Evolutionary conservation across 192 early-diverging fungal species (phyloP).

Genomic region (Entomortierella chlamydospora): DNA sequence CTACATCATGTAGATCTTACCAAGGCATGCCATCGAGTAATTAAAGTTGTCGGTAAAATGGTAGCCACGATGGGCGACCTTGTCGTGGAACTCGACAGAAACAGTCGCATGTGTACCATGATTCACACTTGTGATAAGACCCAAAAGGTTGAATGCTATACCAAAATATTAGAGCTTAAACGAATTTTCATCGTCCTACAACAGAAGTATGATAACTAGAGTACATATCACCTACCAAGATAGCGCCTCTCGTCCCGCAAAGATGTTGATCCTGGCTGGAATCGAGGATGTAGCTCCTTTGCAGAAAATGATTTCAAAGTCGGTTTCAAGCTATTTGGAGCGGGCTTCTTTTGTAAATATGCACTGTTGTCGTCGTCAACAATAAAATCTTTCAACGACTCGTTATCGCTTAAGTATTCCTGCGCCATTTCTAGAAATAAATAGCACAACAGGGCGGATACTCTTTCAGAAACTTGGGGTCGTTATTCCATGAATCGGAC

Average conservation of each 20-base stretch:
- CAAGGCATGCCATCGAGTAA: conserved; percentile 83
- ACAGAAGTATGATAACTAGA: neutral
- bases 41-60: conserved; percentile 86
- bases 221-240: conserved; percentile 48
- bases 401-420: conserved; percentile 57
- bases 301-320: neutral
- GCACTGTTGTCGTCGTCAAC: conserved; percentile 89
- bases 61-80: conserved; percentile 77
- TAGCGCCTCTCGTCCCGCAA: conserved; percentile 65
- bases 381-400: conserved; percentile 85
- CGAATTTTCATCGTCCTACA: neutral
- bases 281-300: conserved; percentile 66
- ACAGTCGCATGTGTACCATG: conserved; percentile 79
- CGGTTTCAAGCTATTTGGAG: neutral
- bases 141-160: conserved; percentile 86
- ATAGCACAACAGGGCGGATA: no score
- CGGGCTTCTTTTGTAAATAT: conserved; percentile 61
- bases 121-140: conserved; percentile 79
- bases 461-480: no score
- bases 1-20: conserved; percentile 7
- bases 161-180: neutral
- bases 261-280: conserved; percentile 91
- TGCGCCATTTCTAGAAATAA: conserved; percentile 37
- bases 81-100: conserved; percentile 92
- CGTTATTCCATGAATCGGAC: no score